Base-by-base conservation (phyloP, 208 protist genomes). In the Acanthamoeba polyphaga region DNA sequence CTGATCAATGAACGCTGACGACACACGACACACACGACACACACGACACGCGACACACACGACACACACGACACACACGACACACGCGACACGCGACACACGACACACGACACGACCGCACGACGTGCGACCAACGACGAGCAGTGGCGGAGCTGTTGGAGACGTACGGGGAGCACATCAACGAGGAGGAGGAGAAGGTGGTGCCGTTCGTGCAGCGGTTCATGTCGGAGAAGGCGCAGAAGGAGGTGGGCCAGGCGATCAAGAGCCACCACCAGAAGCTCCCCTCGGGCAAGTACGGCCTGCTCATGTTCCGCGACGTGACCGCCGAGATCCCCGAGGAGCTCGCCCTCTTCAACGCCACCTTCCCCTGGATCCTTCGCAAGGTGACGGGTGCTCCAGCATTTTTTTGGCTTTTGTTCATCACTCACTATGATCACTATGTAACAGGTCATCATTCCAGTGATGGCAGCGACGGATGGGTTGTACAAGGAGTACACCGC, bases 151-250 rank as follows among this genome's bases (percentile, higher is more conserved):
- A 84, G 74, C 43, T 84, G 74, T 29, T 84, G 74, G 46, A 1
- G 8, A 17, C 19, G 17, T 84, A 84, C 74, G 74, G 74, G 46
- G 74, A 84, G 74, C 74, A 84, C 74, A 84, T 84, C 74, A 55
- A 84, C 74, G 74, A 84, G 46, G 74, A 84, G 19, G 74, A 84
- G 74, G 38, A 46, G 24, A 53, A 46, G 74, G 74, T 84, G 34
- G 74, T 84, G 74, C 74, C 74, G 12, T 51, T 84, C 27, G 74
- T 84, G 74, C 74, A 43, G 74, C 74, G 74, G 74, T 84, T 34
- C 74, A 84, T 84, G 74, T 84, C 74, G 46, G 43, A 46, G 74
- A 10, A 84, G 74, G 74, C 74, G 22, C 74, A 84, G 74, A 84
- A 84, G 74, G 74, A 84, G 74, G 43, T 55, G 17, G 74, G 74